These are phyloP conservation scores for Rhodotorula mucilaginosa DNA, from an alignment of 1,284 basidiomycete species.

Conservation along the genomic window DNA sequence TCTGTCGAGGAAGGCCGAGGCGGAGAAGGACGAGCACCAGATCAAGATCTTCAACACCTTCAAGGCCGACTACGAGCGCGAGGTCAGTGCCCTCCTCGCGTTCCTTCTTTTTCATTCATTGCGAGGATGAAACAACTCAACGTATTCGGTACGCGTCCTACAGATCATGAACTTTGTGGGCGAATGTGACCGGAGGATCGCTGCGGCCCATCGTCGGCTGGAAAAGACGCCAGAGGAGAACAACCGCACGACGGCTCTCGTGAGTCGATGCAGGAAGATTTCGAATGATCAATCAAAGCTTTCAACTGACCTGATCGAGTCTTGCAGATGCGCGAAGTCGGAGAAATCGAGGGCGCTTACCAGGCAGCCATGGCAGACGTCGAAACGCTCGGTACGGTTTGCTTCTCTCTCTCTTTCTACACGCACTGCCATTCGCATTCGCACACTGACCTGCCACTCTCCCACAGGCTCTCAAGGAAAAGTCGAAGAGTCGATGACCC, in stretches of 20 bases:
- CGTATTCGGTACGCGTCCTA: neutral
- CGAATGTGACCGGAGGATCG: conserved; percentile 95
- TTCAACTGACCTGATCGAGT: neutral
- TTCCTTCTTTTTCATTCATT: neutral
- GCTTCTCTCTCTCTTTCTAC: too few relatives aligned
- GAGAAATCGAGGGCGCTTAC: conserved; percentile 97
- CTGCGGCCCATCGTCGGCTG: conserved; percentile 85
- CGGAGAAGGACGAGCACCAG: conserved; percentile 37
- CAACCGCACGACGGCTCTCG: conserved; percentile 93
- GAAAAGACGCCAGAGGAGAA: conserved; percentile 99
- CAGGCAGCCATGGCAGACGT: conserved; percentile 98
- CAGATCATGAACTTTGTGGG: conserved; percentile 89
- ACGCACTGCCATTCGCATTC: neutral
- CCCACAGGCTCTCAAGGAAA: conserved; percentile 59
- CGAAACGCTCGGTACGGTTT: conserved; percentile 72
- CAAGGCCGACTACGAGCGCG: conserved; percentile 44
- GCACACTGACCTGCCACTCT: conserved; percentile 14
- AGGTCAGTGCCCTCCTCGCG: conserved; percentile 8
- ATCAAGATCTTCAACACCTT: conserved; percentile 43
- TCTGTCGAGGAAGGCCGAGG: conserved; percentile 62
- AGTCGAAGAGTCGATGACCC: conserved; percentile 96
- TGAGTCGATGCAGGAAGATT: conserved; percentile 47
- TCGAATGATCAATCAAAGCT: neutral
- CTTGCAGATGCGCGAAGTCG: conserved; percentile 92
- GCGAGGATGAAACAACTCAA: neutral